A percentile compares a stretch with the other conserved stretches of the same genome.
phyloP scores from a whole-genome alignment of 495 filamentous ascomycete species.

The Aspergillus diversus region DNA sequence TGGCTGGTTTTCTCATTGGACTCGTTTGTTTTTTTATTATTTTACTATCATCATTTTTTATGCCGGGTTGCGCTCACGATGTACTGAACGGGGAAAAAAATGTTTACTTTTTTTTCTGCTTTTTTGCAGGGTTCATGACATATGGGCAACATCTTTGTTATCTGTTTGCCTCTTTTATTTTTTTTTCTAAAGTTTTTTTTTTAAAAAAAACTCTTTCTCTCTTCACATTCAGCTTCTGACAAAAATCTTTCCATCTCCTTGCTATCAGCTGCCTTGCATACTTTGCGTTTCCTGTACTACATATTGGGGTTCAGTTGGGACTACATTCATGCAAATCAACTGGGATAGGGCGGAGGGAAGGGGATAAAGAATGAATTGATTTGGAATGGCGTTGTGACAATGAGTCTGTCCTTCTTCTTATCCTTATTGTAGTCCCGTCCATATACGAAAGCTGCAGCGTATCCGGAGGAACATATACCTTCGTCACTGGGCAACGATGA shows the following conservation, averaged over 20 bases:
- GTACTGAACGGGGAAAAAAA: conserved; percentile 33
- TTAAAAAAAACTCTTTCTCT: conserved; percentile 10
- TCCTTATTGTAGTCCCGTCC: background rate
- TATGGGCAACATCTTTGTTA: conserved; percentile 22
- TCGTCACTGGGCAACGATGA: no score
- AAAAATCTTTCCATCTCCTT: conserved; percentile 25
- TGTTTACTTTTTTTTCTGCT: conserved; percentile 19
- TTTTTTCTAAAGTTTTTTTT: conserved; percentile 18
- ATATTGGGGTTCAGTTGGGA: conserved; percentile 34
- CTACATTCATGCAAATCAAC: conserved; percentile 30
- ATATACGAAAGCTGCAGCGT: no score
- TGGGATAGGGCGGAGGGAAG: conserved; percentile 26
- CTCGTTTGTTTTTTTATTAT: conserved; percentile 16
- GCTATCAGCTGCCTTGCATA: conserved; percentile 26
- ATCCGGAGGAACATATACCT: no score
- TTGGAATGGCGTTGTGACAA: conserved; percentile 25
- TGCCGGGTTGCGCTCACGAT: conserved; percentile 28
- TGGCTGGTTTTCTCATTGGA: conserved; percentile 41
- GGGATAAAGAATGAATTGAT: conserved; percentile 30
- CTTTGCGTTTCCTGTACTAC: conserved; percentile 35
- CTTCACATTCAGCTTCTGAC: conserved; percentile 17
- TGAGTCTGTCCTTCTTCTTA: background rate
- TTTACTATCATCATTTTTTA: conserved; percentile 21
- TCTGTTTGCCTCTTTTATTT: conserved; percentile 13
- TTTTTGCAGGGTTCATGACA: conserved; percentile 20